Percentiles rank a stretch among this genome's conserved stretches.
phyloP scores from a whole-genome alignment of 169 alveolate species.

The Plasmodium inui region DNA sequence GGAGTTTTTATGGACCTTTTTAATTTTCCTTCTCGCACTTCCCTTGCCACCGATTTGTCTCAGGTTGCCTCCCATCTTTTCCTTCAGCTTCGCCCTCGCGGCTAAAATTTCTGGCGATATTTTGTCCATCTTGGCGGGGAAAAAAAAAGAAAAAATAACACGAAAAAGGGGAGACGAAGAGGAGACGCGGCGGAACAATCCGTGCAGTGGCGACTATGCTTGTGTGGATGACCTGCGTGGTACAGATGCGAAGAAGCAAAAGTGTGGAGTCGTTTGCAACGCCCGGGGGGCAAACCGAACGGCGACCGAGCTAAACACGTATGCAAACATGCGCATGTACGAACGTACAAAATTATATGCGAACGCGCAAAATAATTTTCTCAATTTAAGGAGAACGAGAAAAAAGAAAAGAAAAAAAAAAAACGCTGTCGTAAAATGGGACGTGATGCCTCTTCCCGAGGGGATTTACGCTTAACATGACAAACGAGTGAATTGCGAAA shows the following conservation, averaged over 20 bases:
- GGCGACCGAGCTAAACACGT: not conserved
- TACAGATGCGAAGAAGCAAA: not conserved
- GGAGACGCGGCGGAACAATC: not conserved
- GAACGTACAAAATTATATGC: not conserved
- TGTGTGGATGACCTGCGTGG: not conserved
- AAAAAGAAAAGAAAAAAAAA: not conserved
- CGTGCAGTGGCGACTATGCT: not conserved
- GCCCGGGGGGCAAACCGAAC: not conserved
- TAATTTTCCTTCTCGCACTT: conserved; percentile 94
- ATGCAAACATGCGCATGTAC: not conserved
- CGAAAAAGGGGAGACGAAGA: not conserved
- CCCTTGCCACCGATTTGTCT: conserved; percentile 97
- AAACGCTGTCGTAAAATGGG: not conserved
- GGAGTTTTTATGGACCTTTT: conserved; percentile 89
- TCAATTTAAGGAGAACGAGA: not conserved
- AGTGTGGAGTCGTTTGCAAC: not conserved
- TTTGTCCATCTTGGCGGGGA: conserved; percentile 73
- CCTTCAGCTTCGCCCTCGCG: conserved; percentile 95
- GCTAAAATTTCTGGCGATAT: conserved; percentile 91
- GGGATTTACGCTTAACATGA: not conserved
- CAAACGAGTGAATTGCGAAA: not conserved
- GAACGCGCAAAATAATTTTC: not conserved
- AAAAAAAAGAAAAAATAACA: not conserved
- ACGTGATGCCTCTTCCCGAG: not conserved
- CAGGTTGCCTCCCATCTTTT: conserved; percentile 91